Evolutionary conservation across 345 rosid genomes (phyloP).

Genomic region (Bruguiera parviflora): DNA sequence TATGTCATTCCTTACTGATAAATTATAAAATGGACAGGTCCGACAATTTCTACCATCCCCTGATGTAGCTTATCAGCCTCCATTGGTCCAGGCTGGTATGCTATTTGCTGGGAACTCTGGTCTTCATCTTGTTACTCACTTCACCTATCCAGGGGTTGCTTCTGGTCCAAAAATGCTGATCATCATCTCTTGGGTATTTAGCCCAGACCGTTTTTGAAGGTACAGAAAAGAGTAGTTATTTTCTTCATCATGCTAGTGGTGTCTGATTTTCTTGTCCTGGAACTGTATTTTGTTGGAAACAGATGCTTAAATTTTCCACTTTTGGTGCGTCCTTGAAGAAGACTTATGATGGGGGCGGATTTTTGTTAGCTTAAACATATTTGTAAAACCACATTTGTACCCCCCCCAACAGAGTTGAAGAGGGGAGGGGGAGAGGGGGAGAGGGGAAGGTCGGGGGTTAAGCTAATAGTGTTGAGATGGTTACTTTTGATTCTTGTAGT

Average conservation of each 20-base stretch:
- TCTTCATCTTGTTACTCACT: slow-evolving; percentile 11
- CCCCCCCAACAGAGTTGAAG: too few species aligned
- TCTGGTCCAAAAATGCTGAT: not conserved
- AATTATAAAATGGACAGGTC: not conserved
- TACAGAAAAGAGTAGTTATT: not conserved
- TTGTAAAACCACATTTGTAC: not conserved
- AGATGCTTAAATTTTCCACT: not conserved
- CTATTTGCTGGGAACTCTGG: not conserved
- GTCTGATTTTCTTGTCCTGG: slow-evolving; percentile 15
- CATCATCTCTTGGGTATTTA: not conserved
- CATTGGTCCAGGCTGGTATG: not conserved
- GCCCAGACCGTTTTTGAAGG: not conserved
- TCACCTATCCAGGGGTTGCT: not conserved
- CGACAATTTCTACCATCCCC: not conserved
- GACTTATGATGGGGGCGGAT: not conserved
- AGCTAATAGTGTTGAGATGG: not conserved
- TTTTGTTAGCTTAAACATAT: not conserved
- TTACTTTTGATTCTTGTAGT: not conserved
- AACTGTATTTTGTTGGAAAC: slow-evolving; percentile 11
- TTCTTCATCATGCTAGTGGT: not conserved
- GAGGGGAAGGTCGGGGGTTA: not conserved
- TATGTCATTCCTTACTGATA: slow-evolving; percentile 72
- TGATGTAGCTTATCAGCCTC: not conserved
- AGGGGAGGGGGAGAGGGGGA: too few species aligned
- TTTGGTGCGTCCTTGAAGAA: slow-evolving; percentile 5